Base-by-base conservation (phyloP, 75 land plant species). In the Picea sitchensis region DNA sequence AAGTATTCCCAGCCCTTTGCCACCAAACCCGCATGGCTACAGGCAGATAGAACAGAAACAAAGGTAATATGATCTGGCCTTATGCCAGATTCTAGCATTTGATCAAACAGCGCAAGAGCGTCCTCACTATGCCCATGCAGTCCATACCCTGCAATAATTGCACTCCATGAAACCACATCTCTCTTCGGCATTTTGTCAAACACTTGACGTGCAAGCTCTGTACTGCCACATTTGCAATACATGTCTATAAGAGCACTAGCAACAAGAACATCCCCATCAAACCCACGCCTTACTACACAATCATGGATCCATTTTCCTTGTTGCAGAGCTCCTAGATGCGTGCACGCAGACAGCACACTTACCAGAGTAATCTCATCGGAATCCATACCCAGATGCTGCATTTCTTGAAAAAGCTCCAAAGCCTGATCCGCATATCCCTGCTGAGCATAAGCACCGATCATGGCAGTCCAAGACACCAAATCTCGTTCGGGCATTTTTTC, bases 401-500 rank as follows among this genome's bases (percentile, higher is more conserved):
- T 92, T 41, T 44, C 63, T 9, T 82, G 56, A 78, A 90, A 90
- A 2, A 78, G 9, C 41, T 38, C 23, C 32, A 91, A 64, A 0
- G 58, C 68, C 11, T 89, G 67, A 0, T 58, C 2, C 4, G 80
- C 88, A 59, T 58, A 26, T 2, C 23, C 78, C 68, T 90, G 77
- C 20, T 85, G 83, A 12, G 78, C 78, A 73, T 87, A 90, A 30
- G 82, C 88, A 23, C 80, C 76, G 44, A 92, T 90, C 54, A 94
- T 84, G 12, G 95, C 84, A 81, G 90, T 92, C 96, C 96, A 94
- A 31, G 92, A 87, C 7, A 92, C 88, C 7, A 84, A 34, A 77
- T 94, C 95, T 75, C 83, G 82, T n/a, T 84, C 79, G 8, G 83
- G 80, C 82, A 94, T 84, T 14, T 75, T 61, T 14, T 85, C 83